Base-by-base conservation (phyloP, 768 basidiomycete species). In the Hygrophoropsis aurantiaca region DNA sequence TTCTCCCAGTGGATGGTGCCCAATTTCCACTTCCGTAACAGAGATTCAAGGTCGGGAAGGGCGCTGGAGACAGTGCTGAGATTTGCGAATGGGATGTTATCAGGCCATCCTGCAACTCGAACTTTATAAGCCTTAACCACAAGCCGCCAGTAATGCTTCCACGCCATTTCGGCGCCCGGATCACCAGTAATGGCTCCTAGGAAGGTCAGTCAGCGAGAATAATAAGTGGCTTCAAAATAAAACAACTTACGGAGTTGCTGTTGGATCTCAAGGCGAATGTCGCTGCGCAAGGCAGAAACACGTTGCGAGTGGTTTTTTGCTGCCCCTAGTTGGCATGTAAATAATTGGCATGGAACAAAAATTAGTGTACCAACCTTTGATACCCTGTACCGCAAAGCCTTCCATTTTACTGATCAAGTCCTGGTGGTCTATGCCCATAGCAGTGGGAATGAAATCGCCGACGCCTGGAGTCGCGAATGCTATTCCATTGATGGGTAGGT, bases 61-160 rank as follows among this genome's bases (percentile, higher is more conserved):
- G 49, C 34, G 18, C 42, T 50, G 30, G 44, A 44, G 19, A 44
- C 33, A 25, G 23, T 16, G 23, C 47, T 49, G 4, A 49, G 47
- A 20, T 49, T 49, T 32, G 33, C 25, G 20, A 49, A 49, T 20
- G 27, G 41, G 7, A 49, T 34, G 16, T 15, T 34, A 11, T 44
- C 42, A 18, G 42, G 47, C 47, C 42, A 49, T 20, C 41, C 46
- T 13, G 18, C 35, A 46, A 37, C 20, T 21, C 18, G 11, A 15
- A 46, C 34, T 13, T 24, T 13, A 46, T 44, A 65, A 67, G 7
- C 6, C 57, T 69, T 30, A 30, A 30, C 27, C 27, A 13, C 7
- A 30, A 30, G 13, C 27, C 27, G 20, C 38, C 19, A 20, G 19
- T 40, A 24, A 40, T 20, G 13, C 19, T 40, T 40, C 38, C 38